Evolutionary conservation across 345 rosid genomes (phyloP), one percentile per base, ranked within the genome.

Genomic region (Eucalyptus tenuipes): DNA sequence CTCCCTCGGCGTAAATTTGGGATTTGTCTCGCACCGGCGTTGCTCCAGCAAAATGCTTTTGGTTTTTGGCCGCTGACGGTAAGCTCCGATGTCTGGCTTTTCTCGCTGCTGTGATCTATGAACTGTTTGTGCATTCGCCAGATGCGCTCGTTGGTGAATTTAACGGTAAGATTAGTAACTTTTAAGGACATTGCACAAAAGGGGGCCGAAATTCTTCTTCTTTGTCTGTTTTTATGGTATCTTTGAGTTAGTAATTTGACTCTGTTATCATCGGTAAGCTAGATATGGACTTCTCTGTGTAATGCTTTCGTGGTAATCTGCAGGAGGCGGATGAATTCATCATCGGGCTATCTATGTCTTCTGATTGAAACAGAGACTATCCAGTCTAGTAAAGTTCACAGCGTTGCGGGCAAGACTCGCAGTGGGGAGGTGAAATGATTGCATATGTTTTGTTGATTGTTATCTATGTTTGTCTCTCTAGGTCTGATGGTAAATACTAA

Each of bases 261-360:
- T 9, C 20, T 68, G 42, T 33, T 0, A 0, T 68, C 2, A 13
- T 52, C 13, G 2, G 22, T 14, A 2, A 71, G 61, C 16, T 87
- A 6, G 84, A 37, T 27, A 0, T 48, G 61, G 61, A 49, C n/a
- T 50, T 48, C 45, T 37, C 40, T 33, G 57, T 2, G 66, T 57
- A 5, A 24, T 84, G 33, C 6, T 80, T 81, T 52, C 42, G 17
- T 24, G 44, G 17, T 86, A 16, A 17, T 48, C 53, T 44, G 87
- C 88, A 95, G 98, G 99, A 96, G 93, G 97, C 88, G 82, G 97
- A 96, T 91, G 99, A 96, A 88, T 93, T 96, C 81, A 93, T 94
- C 81, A 92, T 95, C 90, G 98, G 99, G 84, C 93, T 97, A 44
- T 98, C 98, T 2, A 94, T 91, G 93, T 95, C 99, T 88, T 91